These are phyloP conservation scores for Phaeosphaeriaceae sp. DNA, from an alignment of 2,329 filamentous ascomycete genomes.

Conservation along the genomic window DNA sequence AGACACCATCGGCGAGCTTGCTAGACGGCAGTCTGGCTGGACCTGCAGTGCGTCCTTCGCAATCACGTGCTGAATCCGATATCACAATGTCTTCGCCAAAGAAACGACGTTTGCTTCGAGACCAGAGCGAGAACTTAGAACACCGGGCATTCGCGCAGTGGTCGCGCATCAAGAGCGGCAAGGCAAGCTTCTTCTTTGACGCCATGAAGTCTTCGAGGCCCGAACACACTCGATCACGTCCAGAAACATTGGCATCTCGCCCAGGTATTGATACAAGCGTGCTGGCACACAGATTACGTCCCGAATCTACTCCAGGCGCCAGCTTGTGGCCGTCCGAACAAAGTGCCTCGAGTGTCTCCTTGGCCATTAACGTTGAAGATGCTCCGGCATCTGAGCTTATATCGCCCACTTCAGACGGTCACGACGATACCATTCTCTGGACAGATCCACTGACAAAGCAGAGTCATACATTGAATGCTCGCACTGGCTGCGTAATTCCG, in stretches of 20 bases:
- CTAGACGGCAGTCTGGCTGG: background rate
- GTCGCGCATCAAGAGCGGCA: conserved; percentile 56
- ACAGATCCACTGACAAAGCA: conserved; percentile 67
- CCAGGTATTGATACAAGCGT: background rate
- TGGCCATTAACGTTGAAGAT: background rate
- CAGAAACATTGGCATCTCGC: background rate
- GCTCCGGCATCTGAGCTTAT: background rate
- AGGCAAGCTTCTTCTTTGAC: conserved; percentile 40
- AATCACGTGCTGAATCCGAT: background rate
- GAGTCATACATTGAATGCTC: conserved; percentile 60
- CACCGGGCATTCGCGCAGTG: conserved; percentile 44
- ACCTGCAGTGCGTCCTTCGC: background rate
- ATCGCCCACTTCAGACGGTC: conserved; percentile 2
- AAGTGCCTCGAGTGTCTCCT: conserved; percentile 16
- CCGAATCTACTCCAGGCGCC: background rate
- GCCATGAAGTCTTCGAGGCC: conserved; percentile 19
- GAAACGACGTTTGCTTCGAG: background rate
- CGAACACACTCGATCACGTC: background rate
- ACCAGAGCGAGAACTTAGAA: conserved; percentile 2
- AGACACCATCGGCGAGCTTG: background rate
- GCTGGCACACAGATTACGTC: background rate
- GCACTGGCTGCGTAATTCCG: conserved; percentile 59
- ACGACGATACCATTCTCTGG: conserved; percentile 62
- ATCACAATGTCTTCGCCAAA: background rate
- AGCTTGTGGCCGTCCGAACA: conserved; percentile 9